Conservation (phyloP, 2,329 filamentous ascomycete species). For the Plectosphaerella plurivora region DNA sequence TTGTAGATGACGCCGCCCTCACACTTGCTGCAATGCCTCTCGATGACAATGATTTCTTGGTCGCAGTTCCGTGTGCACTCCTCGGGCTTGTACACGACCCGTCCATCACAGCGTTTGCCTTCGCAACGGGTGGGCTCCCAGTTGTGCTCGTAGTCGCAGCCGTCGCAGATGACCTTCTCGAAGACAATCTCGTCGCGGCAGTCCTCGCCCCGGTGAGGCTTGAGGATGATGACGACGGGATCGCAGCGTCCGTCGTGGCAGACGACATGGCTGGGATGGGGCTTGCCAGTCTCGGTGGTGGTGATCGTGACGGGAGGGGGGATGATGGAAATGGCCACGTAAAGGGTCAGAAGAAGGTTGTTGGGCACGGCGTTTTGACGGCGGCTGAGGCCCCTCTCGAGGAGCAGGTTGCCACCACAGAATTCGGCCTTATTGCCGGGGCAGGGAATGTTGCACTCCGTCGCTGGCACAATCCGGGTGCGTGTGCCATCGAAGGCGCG, state of each 20-base stretch:
- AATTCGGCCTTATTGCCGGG: slow-evolving; percentile 32
- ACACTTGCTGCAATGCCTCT: slow-evolving; percentile 7
- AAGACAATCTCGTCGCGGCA: slow-evolving; percentile 24
- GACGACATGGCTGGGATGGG: slow-evolving; percentile 18
- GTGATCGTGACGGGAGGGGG: not conserved
- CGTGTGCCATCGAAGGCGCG: slow-evolving; percentile 24
- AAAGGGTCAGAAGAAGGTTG: slow-evolving; percentile 1
- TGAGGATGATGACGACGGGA: slow-evolving; percentile 20
- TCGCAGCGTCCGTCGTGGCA: slow-evolving; percentile 26
- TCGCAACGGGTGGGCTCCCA: slow-evolving; percentile 14
- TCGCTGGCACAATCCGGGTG: slow-evolving; percentile 24
- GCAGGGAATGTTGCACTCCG: slow-evolving; percentile 31
- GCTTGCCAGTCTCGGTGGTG: not conserved
- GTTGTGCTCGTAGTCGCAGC: slow-evolving; percentile 20
- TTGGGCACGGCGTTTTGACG: not conserved
- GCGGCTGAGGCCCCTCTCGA: not conserved
- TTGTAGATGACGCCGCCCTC: slow-evolving; percentile 13
- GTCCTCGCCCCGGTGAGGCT: slow-evolving; percentile 20
- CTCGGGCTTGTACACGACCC: slow-evolving; percentile 18
- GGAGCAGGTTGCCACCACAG: slow-evolving; percentile 33
- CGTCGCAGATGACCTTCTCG: slow-evolving; percentile 11
- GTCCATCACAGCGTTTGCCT: slow-evolving; percentile 11
- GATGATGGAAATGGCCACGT: slow-evolving; percentile 2
- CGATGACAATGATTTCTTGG: slow-evolving; percentile 8
- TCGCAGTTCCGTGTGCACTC: slow-evolving; percentile 8